Evolutionary conservation across 225 moss, liverwort and hornwort genomes (phyloP), one percentile per base, ranked within the genome.

Genomic region (Rhytidiadelphus loreus): DNA sequence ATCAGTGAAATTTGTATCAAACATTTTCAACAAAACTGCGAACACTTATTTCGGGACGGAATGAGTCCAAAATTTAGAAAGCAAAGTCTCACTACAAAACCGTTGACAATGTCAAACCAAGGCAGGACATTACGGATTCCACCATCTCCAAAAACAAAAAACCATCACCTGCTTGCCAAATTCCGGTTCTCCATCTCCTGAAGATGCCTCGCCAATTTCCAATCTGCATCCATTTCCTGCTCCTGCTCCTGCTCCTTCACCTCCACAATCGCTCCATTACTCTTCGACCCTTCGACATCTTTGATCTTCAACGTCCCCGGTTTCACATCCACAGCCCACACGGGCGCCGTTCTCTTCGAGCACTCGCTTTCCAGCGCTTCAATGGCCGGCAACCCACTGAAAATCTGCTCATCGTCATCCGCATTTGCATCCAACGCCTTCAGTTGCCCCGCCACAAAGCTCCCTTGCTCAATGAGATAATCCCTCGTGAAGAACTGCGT

Each of bases 151-250:
- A 21, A 18, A 70, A 13, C 18, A 13, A 56, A 58, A 58, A 44
- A n/a, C 21, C 68, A 57, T 83, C 66, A 93, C 94, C 89, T 95
- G 91, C 33, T 86, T 46, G 90, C 85, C 64, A 86, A 53, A 76
- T 92, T 96, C 28, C 94, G 92, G 91, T 96, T 93, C 90, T 94
- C 98, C 87, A 97, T 94, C 66, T 98, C 95, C 79, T 98, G 98
- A 64, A 98, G 95, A 77, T 94, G 91, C 55, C 94, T 95, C 43
- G 98, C 98, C 52, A 97, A 72, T 77, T 93, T 96, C 72, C 95
- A 95, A 87, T 98, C 98, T 56, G 92, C 94, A 43, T 89, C 83
- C 61, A 91, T 62, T 80, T 93, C 95, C 59, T 85, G 89, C 69
- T 92, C 95, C 59, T 85, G 89, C 69, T 92, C 95, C 79, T 86